phyloP scores from a whole-genome alignment of 257 asterid genomes.

The Solanum infundibuliforme region DNA sequence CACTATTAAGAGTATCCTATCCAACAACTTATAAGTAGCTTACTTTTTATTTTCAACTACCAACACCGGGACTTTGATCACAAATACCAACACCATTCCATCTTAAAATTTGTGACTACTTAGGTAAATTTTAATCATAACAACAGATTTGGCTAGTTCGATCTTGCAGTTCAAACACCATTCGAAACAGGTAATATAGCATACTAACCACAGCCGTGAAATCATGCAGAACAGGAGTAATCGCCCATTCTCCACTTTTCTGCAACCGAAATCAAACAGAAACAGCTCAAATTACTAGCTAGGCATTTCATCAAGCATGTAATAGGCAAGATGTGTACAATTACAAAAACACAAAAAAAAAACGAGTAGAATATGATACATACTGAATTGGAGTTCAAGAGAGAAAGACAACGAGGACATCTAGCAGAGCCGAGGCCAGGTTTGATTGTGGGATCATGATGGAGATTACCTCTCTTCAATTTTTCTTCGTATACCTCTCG shows the following conservation, averaged over 20 bases:
- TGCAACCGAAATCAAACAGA: slow-evolving; percentile 3
- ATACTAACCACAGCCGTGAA: slow-evolving; percentile 60
- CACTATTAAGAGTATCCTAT: neutral
- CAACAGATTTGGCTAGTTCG: neutral
- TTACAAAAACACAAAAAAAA: neutral
- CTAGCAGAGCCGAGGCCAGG: slow-evolving; percentile 80
- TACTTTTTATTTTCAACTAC: neutral
- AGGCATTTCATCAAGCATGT: slow-evolving; percentile 16
- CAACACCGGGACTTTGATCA: neutral
- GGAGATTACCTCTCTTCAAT: slow-evolving; percentile 53
- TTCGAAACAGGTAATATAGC: neutral
- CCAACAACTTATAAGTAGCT: neutral
- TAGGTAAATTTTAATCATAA: neutral
- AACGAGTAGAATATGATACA: neutral
- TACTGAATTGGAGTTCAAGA: slow-evolving; percentile 33
- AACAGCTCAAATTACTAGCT: neutral
- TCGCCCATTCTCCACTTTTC: slow-evolving; percentile 52
- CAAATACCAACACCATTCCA: neutral
- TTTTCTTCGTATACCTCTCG: slow-evolving; percentile 79
- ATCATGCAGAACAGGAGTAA: slow-evolving; percentile 54
- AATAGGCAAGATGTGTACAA: neutral
- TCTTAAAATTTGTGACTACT: neutral
- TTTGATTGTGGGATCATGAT: slow-evolving; percentile 64
- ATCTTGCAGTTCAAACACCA: neutral
- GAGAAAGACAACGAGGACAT: slow-evolving; percentile 80